Percentiles rank a stretch among this genome's conserved stretches.
Conservation (phyloP, 2,329 filamentous ascomycete species). For the Corinectria fuckeliana region DNA sequence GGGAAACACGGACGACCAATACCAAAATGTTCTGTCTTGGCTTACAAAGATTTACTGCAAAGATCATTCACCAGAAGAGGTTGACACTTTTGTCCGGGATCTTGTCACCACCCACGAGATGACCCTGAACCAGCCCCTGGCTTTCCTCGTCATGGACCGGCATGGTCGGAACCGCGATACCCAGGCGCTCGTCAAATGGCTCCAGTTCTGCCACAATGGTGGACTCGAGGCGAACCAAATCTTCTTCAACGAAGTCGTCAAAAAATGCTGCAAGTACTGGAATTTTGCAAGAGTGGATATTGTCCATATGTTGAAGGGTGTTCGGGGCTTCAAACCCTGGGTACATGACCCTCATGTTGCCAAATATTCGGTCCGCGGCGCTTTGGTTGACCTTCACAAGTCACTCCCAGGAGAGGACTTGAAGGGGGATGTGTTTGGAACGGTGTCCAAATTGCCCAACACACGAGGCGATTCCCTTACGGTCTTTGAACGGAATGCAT, state of each 20-base stretch:
- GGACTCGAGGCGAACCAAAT: constrained; percentile 39
- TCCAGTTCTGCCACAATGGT: constrained; percentile 41
- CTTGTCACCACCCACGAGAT: constrained; percentile 37
- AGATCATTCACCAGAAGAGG: constrained; percentile 32
- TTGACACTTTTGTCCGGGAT: constrained; percentile 40
- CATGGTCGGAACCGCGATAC: constrained; percentile 41
- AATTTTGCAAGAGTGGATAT: constrained; percentile 37
- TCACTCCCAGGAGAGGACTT: constrained; percentile 23
- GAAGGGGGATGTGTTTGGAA: constrained; percentile 6
- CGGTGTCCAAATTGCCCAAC: constrained; percentile 23
- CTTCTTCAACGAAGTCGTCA: constrained; percentile 39
- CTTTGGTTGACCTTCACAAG: constrained; percentile 29
- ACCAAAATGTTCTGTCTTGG: constrained; percentile 37
- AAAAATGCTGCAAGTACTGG: constrained; percentile 44
- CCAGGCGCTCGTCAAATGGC: constrained; percentile 40
- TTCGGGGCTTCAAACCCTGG: constrained; percentile 35
- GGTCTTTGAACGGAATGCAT: constrained; percentile 31
- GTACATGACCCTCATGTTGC: constrained; percentile 32
- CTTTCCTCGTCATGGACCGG: constrained; percentile 40
- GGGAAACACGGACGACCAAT: constrained; percentile 27
- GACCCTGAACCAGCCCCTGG: constrained; percentile 38
- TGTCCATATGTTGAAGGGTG: constrained; percentile 35
- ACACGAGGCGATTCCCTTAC: constrained; percentile 28
- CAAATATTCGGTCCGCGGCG: constrained; percentile 28
- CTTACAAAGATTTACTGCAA: constrained; percentile 46